These are phyloP conservation scores for Acephala macrosclerotiorum DNA, from an alignment of 2,329 filamentous ascomycete species.

Conservation along the genomic window DNA sequence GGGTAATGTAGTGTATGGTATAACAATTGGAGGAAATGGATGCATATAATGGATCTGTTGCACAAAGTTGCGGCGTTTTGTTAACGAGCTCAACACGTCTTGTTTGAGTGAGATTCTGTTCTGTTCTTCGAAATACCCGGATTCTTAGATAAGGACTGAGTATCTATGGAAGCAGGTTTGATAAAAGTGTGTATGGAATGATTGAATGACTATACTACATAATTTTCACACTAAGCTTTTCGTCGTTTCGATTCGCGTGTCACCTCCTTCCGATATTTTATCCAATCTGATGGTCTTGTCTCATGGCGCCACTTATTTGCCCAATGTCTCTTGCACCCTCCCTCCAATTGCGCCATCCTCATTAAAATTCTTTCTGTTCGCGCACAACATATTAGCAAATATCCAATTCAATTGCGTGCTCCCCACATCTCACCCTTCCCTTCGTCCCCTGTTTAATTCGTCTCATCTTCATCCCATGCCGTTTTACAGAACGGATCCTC, in stretches of 20 bases:
- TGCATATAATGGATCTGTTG: conserved; percentile 11
- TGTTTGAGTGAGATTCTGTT: neutral
- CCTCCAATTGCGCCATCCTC: conserved; percentile 46
- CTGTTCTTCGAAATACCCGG: neutral
- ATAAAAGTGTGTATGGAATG: neutral
- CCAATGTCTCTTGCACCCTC: conserved; percentile 46
- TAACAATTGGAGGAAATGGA: neutral
- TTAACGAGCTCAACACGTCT: neutral
- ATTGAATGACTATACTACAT: neutral
- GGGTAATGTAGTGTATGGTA: conserved; percentile 12
- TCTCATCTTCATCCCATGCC: neutral
- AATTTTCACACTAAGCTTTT: neutral
- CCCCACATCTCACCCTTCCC: neutral
- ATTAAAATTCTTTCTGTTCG: conserved; percentile 45
- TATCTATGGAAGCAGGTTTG: neutral
- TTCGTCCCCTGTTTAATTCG: neutral
- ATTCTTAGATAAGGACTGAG: neutral
- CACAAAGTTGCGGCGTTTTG: neutral
- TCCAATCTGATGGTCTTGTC: neutral
- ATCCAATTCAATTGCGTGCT: neutral
- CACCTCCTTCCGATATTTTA: neutral
- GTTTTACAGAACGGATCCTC: neutral
- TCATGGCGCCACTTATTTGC: conserved; percentile 30
- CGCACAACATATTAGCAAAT: conserved; percentile 10
- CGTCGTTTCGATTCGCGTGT: neutral